These are phyloP conservation scores for Drosera spatulata DNA, from an alignment of 179 eudicot species.

Conservation along the genomic window DNA sequence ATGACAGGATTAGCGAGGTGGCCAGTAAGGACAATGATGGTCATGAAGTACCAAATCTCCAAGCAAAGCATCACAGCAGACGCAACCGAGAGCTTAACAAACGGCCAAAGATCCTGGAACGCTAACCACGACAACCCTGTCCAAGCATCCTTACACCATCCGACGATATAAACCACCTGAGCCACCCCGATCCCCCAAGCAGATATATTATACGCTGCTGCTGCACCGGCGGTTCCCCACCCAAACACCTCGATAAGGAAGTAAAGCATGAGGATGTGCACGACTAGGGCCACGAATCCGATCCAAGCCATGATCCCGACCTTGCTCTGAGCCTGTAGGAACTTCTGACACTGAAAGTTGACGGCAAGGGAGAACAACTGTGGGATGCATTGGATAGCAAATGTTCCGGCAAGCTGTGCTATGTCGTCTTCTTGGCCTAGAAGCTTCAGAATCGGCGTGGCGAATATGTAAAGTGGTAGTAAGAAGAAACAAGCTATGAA, in stretches of 20 bases:
- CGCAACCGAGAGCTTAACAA: constrained; percentile 57
- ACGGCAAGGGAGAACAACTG: constrained; percentile 52
- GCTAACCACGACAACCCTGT: constrained; percentile 43
- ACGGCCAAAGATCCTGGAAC: constrained; percentile 55
- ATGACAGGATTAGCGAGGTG: constrained; percentile 33
- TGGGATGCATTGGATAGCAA: constrained; percentile 35
- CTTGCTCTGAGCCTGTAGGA: constrained; percentile 76
- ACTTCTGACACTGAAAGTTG: constrained; percentile 54
- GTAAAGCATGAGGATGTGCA: constrained; percentile 33
- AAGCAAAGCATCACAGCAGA: constrained; percentile 69
- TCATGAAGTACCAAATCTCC: constrained; percentile 40
- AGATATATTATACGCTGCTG: constrained; percentile 37
- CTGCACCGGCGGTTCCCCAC: constrained; percentile 58
- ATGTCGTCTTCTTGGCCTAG: constrained; percentile 53
- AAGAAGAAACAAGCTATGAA: constrained; percentile 22
- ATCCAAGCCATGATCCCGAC: constrained; percentile 41
- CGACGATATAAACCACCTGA: constrained; percentile 45
- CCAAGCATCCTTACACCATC: constrained; percentile 68
- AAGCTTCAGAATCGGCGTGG: constrained; percentile 43
- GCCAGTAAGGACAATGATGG: constrained; percentile 34
- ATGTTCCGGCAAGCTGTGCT: constrained; percentile 51
- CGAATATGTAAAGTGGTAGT: constrained; percentile 50
- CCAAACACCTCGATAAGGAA: constrained; percentile 32
- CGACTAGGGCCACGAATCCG: constrained; percentile 23
- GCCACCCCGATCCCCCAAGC: constrained; percentile 29